Evolutionary conservation across 2,329 filamentous ascomycete genomes (phyloP), one percentile per base, ranked within the genome.

Genomic region (Zymoseptoria passerinii): DNA sequence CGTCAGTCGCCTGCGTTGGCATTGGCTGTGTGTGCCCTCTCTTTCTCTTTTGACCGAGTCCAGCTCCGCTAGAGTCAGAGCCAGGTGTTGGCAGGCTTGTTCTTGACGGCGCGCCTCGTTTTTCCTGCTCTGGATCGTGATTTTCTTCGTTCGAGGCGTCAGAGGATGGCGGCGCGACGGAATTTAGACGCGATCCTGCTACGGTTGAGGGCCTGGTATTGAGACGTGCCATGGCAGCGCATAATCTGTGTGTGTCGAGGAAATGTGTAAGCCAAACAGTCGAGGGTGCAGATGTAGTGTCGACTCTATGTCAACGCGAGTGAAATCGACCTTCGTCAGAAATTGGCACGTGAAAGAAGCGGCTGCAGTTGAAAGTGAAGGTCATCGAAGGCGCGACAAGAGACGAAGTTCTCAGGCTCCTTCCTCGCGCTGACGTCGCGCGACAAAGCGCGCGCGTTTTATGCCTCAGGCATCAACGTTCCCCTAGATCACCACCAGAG

Each of bases 91-190:
- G 73, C 29, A 73, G 69, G 49, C 55, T 60, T 27, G 57, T 53
- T 19, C 60, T 49, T 9, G 52, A 49, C 48, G 61, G 28, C 18
- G 54, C 51, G 29, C 68, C 66, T 52, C 65, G 62, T n/a, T 65
- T 55, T 57, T 44, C 63, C 63, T 61, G 19, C 28, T 52, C 51
- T 16, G 63, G 68, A 40, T 68, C 68, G 10, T 64, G 60, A 63
- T 78, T 78, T 55, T 79, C 77, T 60, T 78, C 77, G 61, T 78
- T 76, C 9, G 74, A 76, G n/a, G 62, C 69, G 10, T 35, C 19
- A 40, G 49, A 40, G n/a, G 60, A 57, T 13, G 57, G 56, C 52
- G 61, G 57, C 20, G 62, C 63, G 16, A 50, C 52, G 18, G 64
- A 57, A 55, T 52, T 48, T 23, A 50, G 44, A 58, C 60, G 60